Conservation (phyloP, 225 moss, liverwort and hornwort species). For the Asterella californica region DNA sequence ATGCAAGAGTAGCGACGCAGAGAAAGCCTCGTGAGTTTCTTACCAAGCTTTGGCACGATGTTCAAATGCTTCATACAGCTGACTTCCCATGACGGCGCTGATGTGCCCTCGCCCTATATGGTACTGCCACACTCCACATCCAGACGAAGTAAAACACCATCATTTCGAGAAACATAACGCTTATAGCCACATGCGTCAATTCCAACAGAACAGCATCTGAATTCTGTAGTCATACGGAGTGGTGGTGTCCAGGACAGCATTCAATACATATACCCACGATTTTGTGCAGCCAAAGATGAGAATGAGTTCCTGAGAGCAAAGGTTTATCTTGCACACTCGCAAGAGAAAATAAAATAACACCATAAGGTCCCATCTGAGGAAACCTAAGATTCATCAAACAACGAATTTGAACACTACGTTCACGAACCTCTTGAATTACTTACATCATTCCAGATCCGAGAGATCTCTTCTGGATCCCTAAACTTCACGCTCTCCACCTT, state of each 20-base stretch:
- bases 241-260: background rate
- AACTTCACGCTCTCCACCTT: constrained; percentile 77
- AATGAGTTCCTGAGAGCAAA: too few species aligned
- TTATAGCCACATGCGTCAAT: background rate
- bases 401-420: background rate
- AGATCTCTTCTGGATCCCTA: constrained; percentile 66
- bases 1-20: too few species aligned
- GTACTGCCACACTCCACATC: constrained; percentile 56
- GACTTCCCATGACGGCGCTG: constrained; percentile 90
- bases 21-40: too few species aligned
- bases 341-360: too few species aligned
- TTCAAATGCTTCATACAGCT: constrained; percentile 64
- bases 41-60: constrained; percentile 84
- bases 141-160: constrained; percentile 23
- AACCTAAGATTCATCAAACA: background rate
- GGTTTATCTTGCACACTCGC: too few species aligned
- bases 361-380: too few species aligned
- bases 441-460: constrained; percentile 89
- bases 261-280: background rate
- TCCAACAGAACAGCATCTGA: background rate
- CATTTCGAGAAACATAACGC: background rate
- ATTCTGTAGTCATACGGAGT: background rate
- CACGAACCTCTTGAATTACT: background rate
- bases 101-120: constrained; percentile 96
- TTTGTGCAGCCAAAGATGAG: too few species aligned